Evolutionary conservation across 2,329 filamentous ascomycete species (phyloP), one percentile per base, ranked within the genome.

Genomic region (Penicillium hordei): DNA sequence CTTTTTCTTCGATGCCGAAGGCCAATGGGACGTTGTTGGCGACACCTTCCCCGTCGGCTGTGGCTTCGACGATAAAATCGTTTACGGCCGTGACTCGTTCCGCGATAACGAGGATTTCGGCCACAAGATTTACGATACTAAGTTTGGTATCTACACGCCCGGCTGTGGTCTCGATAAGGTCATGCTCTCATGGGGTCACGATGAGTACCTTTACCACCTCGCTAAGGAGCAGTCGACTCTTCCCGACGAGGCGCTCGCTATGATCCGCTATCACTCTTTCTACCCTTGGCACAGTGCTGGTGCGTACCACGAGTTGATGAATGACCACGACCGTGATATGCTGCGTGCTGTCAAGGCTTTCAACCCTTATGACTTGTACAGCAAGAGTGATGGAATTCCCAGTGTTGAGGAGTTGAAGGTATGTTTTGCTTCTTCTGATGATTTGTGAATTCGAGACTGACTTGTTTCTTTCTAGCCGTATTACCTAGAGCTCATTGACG

Each of bases 261-360:
- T 96, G 90, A 94, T 96, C 73, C 82, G 92, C 55, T 96, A 95
- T 77, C 92, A 96, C 78, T 91, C 87, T 6, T 96, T 96, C 78
- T 96, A 96, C 77, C 88, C 92, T 17, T 96, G 91, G 92, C 92
- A 96, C 77, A 85, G 82, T 60, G 87, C 89, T 73, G 88, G 88
- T 54, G 91, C 90, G 7, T 96, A 96, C 77, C 76, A 77, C 60
- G 86, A 91, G 76, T 83, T 96, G 74, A 96, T 96, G 91, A 83
- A 88, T 72, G 86, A 89, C 60, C 88, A 92, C 71, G 92, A 96
- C 68, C 78, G 88, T 74, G 82, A 83, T 68, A 92, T 95, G 87
- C 78, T 95, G 66, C 84, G 85, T 70, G 91, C 91, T 9, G 91
- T 95, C 49, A 83, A 85, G 74, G 90, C 89, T 0, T 96, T 96